phyloP scores from a whole-genome alignment of 352 stramenopile species.

The Globisporangium nodosum region DNA sequence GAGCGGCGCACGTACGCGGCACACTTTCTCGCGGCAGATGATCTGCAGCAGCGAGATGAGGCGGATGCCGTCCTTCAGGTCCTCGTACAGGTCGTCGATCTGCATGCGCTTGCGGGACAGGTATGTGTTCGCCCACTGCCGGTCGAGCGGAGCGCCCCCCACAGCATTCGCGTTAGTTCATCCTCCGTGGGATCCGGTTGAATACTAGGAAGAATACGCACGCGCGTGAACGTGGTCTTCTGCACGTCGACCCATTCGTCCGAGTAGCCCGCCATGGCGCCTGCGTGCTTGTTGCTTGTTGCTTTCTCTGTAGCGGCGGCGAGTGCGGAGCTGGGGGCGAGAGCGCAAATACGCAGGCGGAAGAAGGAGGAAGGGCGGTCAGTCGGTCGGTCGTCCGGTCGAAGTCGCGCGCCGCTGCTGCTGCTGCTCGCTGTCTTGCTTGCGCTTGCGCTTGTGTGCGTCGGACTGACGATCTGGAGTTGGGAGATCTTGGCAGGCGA shows the following conservation, averaged over 20 bases:
- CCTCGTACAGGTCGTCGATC: slow-evolving; percentile 88
- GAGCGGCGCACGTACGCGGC: slow-evolving; percentile 38
- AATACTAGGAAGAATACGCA: slow-evolving; percentile 18
- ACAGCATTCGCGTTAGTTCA: background rate
- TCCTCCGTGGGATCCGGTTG: background rate
- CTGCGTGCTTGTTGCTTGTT: slow-evolving; percentile 5
- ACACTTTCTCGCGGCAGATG: slow-evolving; percentile 84
- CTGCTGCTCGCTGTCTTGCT: background rate
- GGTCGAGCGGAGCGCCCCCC: background rate
- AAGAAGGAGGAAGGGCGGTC: background rate
- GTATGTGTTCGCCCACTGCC: slow-evolving; percentile 88
- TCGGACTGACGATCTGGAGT: background rate
- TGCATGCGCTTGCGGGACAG: slow-evolving; percentile 83
- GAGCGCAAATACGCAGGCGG: slow-evolving; percentile 7
- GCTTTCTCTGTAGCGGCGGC: background rate
- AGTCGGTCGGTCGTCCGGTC: slow-evolving; percentile 5
- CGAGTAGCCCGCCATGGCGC: slow-evolving; percentile 50
- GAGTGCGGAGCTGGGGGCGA: background rate
- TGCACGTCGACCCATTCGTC: slow-evolving; percentile 90
- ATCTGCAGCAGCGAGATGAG: slow-evolving; percentile 87
- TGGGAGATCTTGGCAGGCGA: no score
- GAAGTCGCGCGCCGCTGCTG: background rate
- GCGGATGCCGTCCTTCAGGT: slow-evolving; percentile 83
- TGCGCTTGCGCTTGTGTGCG: background rate
- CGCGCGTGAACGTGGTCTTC: slow-evolving; percentile 90